A percentile compares a stretch with the other conserved stretches of the same genome.
These are phyloP conservation scores for Canavalia gladiata DNA, from an alignment of 306 rosid species.

Conservation along the genomic window DNA sequence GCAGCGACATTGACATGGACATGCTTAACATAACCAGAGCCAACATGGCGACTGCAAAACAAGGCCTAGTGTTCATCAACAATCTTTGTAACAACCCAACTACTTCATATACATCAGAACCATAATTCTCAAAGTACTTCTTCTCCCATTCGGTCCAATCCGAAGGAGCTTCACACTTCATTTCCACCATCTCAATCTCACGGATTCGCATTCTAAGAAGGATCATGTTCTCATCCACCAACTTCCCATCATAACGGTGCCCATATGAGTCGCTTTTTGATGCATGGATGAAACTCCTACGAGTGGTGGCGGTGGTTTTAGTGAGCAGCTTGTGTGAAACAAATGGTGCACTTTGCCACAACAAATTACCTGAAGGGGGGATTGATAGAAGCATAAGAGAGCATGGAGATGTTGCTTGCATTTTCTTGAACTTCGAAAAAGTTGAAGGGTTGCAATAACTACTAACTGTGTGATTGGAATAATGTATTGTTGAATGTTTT, in stretches of 20 bases:
- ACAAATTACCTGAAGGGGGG: conserved; percentile 1
- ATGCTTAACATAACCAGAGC: conserved; percentile 48
- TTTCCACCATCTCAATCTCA: conserved; percentile 52
- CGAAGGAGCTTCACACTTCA: conserved; percentile 25
- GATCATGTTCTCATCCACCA: conserved; percentile 70
- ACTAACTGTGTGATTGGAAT: neutral
- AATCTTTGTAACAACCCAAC: conserved; percentile 63
- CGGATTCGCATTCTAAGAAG: conserved; percentile 65
- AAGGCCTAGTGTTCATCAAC: conserved; percentile 67
- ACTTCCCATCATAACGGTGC: conserved; percentile 57
- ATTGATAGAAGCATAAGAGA: conserved; percentile 24
- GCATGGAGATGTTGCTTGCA: conserved; percentile 45
- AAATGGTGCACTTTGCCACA: neutral
- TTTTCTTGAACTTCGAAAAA: conserved; percentile 7
- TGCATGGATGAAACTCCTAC: conserved; percentile 39
- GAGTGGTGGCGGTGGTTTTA: neutral
- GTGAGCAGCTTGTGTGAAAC: neutral
- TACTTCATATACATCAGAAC: conserved; percentile 50
- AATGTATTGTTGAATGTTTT: neutral
- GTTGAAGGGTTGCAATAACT: neutral
- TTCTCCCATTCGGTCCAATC: conserved; percentile 75
- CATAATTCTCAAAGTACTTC: conserved; percentile 52
- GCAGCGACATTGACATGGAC: conserved; percentile 45
- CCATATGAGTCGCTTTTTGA: conserved; percentile 51
- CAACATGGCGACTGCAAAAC: conserved; percentile 51